phyloP scores from a whole-genome alignment of 2,329 filamentous ascomycete genomes.

The Scytalidium lignicola region DNA sequence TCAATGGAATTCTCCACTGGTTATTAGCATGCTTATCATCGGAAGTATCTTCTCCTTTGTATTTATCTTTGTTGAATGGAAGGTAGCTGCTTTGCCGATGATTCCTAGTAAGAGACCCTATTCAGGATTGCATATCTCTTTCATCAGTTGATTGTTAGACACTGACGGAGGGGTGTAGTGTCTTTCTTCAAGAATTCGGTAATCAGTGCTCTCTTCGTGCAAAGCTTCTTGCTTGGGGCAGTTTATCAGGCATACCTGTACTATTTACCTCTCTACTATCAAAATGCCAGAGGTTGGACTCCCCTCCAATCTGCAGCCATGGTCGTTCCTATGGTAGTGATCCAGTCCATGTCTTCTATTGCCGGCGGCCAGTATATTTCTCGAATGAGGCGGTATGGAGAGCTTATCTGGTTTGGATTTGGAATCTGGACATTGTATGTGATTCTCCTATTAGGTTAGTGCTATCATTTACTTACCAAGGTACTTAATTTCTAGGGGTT shows the following conservation, averaged over 20 bases:
- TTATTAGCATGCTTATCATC: constrained; percentile 49
- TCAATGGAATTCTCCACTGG: constrained; percentile 46
- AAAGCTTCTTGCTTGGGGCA: constrained; percentile 52
- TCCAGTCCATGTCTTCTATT: constrained; percentile 37
- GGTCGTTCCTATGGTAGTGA: constrained; percentile 38
- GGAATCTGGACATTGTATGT: constrained; percentile 26
- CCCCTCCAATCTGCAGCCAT: constrained; percentile 39
- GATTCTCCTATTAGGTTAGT: constrained; percentile 41
- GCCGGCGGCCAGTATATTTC: constrained; percentile 50
- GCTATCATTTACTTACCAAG: background rate
- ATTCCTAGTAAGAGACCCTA: constrained; percentile 36
- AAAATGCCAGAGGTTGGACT: constrained; percentile 37
- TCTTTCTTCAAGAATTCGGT: constrained; percentile 48
- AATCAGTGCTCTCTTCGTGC: constrained; percentile 45
- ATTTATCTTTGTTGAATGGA: constrained; percentile 49
- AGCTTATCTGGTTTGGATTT: constrained; percentile 33
- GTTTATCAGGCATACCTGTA: constrained; percentile 52
- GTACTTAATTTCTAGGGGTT: background rate
- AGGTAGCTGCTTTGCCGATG: constrained; percentile 47
- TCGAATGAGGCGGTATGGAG: constrained; percentile 29
- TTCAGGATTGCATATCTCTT: constrained; percentile 34
- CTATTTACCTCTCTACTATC: constrained; percentile 53
- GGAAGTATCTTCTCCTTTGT: constrained; percentile 37
- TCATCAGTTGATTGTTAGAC: background rate
- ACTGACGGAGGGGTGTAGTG: constrained; percentile 25